Evolutionary conservation across 2,329 filamentous ascomycete species (phyloP), one percentile per base, ranked within the genome.

Genomic region (Pseudogymnoascus sp.): DNA sequence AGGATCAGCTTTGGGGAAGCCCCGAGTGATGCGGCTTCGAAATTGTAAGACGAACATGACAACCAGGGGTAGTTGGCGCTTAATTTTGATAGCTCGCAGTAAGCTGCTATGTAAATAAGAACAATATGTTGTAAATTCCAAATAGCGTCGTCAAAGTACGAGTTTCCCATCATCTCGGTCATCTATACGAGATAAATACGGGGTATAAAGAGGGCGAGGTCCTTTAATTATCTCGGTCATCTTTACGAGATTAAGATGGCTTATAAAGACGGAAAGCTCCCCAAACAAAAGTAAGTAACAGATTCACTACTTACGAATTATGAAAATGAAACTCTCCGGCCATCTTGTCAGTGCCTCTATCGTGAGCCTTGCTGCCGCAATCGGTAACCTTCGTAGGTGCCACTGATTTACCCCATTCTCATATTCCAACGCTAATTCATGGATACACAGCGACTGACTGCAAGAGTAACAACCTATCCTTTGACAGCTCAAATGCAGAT

Each of bases 1-100:
- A 56, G 21, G 50, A 56, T 56, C 28, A 56, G 50, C 50, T 56
- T 56, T 56, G 50, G 50, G n/a, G 50, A 56, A 33, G 8, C n/a
- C 28, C n/a, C 16, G 10, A 18, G n/a, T 33, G 50, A 33, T 56
- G 50, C 50, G 28, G 50, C n/a, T 56, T 56, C 50, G n/a, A 56
- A 56, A 56, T 18, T 56, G 50, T 56, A 56, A 33, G 28, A 21
- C 47, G n/a, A 16, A 5, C 8, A 16, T 31, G 11, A 31, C 12
- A 31, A 1, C 8, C n/a, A 14, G 25, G 25, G n/a, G 16, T 53
- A 18, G n/a, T 31, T 31, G 14, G 25, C 47, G 23, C 25, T 16
- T 53, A n/a, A 31, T 16, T 11, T 28, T 28, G 8, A 16, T 53
- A 53, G 23, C 25, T 53, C 23, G 3, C 23, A 53, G 14, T 31